phyloP scores from a whole-genome alignment of 345 rosid species.

The Aethionema arabicum region DNA sequence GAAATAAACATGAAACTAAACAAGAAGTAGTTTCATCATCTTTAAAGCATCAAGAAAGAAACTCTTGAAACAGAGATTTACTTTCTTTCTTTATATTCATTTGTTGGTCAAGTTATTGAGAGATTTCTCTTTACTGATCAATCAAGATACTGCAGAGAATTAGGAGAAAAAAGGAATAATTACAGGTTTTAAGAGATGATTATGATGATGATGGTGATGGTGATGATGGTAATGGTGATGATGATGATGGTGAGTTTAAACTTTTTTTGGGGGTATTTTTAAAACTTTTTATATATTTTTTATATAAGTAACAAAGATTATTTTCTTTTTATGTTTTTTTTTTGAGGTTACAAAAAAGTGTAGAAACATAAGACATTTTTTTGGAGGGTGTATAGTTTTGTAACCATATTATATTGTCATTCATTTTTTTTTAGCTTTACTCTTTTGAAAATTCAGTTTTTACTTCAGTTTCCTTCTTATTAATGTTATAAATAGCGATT shows the following conservation, averaged over 20 bases:
- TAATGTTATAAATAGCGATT: too few species aligned
- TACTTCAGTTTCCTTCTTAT: neutral
- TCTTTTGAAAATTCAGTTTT: neutral
- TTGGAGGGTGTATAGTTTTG: slow-evolving; percentile 35
- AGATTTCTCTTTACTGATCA: slow-evolving; percentile 30
- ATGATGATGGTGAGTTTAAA: slow-evolving; percentile 28
- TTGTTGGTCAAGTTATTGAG: slow-evolving; percentile 34
- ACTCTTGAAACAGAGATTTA: slow-evolving; percentile 26
- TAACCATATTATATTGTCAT: slow-evolving; percentile 24
- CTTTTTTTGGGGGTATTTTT: slow-evolving; percentile 11
- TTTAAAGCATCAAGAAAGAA: slow-evolving; percentile 50
- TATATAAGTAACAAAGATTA: slow-evolving; percentile 22
- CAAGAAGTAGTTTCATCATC: slow-evolving; percentile 46
- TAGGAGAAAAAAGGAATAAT: slow-evolving; percentile 26
- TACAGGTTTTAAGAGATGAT: slow-evolving; percentile 23
- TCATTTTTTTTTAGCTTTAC: slow-evolving; percentile 12
- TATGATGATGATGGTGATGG: slow-evolving; percentile 32
- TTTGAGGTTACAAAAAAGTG: slow-evolving; percentile 24
- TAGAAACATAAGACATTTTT: slow-evolving; percentile 23
- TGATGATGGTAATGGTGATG: slow-evolving; percentile 33
- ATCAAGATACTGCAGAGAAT: slow-evolving; percentile 27
- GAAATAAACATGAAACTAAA: slow-evolving; percentile 63
- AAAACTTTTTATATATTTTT: slow-evolving; percentile 18
- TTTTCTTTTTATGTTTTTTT: slow-evolving; percentile 27
- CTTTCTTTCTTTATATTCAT: slow-evolving; percentile 24